Evolutionary conservation across 352 stramenopile species (phyloP).

Genomic region (Blastocystis hominis): DNA sequence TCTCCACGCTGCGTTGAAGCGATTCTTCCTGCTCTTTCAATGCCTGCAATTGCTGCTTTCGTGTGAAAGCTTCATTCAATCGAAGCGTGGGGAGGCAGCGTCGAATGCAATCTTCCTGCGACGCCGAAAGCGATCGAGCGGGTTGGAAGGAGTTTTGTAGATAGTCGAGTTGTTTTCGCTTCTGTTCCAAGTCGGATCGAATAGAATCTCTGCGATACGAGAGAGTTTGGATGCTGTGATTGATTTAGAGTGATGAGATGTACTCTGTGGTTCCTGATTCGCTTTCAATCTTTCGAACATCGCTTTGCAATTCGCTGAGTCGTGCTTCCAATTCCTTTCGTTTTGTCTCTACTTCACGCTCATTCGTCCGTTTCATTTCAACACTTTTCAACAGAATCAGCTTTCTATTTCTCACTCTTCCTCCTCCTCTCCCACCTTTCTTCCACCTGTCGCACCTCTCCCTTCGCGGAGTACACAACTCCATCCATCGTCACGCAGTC

Average conservation of each 20-base stretch:
- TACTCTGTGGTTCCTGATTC: not conserved
- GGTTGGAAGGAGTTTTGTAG: not conserved
- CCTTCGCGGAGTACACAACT: not conserved
- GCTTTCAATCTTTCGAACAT: not conserved
- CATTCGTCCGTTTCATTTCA: not conserved
- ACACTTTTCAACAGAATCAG: not conserved
- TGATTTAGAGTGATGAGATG: not conserved
- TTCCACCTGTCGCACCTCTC: constrained; percentile 3
- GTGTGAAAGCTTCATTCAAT: not conserved
- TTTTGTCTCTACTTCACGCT: not conserved
- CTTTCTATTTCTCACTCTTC: not conserved
- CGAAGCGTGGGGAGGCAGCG: not conserved
- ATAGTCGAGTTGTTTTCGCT: not conserved
- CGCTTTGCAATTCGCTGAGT: not conserved
- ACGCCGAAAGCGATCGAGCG: not conserved
- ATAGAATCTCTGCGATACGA: not conserved
- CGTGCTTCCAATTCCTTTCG: not conserved
- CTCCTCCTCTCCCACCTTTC: not conserved
- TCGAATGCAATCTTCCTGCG: not conserved
- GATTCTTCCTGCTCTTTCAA: not conserved
- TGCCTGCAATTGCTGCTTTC: not conserved
- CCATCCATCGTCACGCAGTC: constrained; percentile 44
- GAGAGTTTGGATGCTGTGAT: not conserved
- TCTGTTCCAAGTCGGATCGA: not conserved
- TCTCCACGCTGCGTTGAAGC: not conserved